Conservation (phyloP, 306 rosid genomes). For the Hippophae tibetana region DNA sequence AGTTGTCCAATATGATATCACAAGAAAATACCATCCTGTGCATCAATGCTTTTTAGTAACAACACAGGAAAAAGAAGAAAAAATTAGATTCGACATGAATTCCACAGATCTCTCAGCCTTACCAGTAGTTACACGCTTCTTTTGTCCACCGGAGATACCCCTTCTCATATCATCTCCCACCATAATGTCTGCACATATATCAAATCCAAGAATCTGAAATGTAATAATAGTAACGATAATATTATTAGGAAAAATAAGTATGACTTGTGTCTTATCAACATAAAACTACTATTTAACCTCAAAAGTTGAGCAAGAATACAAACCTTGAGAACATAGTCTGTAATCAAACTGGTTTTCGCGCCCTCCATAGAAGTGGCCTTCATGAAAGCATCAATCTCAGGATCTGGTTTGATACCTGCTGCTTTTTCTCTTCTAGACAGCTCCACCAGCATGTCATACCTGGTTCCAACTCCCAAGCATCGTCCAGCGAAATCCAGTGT, state of each 20-base stretch:
- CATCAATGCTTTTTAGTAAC: too few relatives aligned
- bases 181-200: slow-evolving; percentile 40
- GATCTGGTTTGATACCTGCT: background rate
- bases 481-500: background rate
- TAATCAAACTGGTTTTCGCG: slow-evolving; percentile 24
- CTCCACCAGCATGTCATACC: background rate
- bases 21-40: too few relatives aligned
- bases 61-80: too few relatives aligned
- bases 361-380: slow-evolving; percentile 52
- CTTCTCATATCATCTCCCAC: slow-evolving; percentile 44
- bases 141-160: slow-evolving; percentile 63
- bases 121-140: slow-evolving; percentile 59
- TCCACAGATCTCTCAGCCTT: too few relatives aligned
- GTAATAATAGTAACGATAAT: background rate
- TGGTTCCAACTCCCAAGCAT: background rate
- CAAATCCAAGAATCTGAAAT: slow-evolving; percentile 44
- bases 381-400: background rate
- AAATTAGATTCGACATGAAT: too few relatives aligned
- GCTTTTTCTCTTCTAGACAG: background rate
- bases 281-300: too few relatives aligned
- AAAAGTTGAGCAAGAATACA: background rate
- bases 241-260: background rate
- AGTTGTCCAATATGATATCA: too few relatives aligned
- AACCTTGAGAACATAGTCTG: slow-evolving; percentile 52
- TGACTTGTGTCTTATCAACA: too few relatives aligned